phyloP scores from a whole-genome alignment of 2,329 filamentous ascomycete genomes.

The Cordyceps fumosorosea region DNA sequence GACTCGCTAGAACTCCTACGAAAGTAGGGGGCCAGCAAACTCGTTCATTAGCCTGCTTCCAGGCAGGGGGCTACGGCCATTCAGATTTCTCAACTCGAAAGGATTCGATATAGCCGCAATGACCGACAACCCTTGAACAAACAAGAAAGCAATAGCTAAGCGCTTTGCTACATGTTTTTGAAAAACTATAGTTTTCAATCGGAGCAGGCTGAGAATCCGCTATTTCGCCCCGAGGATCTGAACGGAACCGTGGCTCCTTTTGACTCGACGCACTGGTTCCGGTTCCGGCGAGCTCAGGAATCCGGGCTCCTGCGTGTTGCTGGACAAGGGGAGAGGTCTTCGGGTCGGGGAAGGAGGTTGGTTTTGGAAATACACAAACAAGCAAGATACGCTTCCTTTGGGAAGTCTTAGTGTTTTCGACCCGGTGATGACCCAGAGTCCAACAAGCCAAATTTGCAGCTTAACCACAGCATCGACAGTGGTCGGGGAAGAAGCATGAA shows the following conservation, averaged over 20 bases:
- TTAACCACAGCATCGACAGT: conserved; percentile 30
- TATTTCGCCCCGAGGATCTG: background rate
- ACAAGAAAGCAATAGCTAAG: conserved; percentile 15
- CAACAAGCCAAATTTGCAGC: conserved; percentile 55
- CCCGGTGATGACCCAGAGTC: conserved; percentile 46
- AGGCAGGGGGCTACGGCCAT: background rate
- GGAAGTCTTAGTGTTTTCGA: conserved; percentile 14
- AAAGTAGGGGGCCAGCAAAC: background rate
- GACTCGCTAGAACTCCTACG: background rate
- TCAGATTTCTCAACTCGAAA: background rate
- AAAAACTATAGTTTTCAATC: conserved; percentile 47
- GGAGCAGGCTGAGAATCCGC: conserved; percentile 34
- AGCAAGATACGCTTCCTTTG: conserved; percentile 11
- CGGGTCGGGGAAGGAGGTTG: background rate
- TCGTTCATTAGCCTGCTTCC: background rate
- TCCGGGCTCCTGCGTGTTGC: background rate
- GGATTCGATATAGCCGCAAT: conserved; percentile 26
- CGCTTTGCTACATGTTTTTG: conserved; percentile 20
- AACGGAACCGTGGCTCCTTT: background rate
- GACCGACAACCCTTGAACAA: conserved; percentile 24
- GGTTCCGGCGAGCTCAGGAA: background rate
- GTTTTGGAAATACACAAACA: conserved; percentile 7
- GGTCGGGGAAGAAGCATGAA: background rate
- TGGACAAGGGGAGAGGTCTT: background rate
- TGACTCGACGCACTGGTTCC: background rate